A percentile compares a stretch with the other conserved stretches of the same genome.
Conservation (phyloP, 2,329 filamentous ascomycete genomes). For the Botrytis porri region DNA sequence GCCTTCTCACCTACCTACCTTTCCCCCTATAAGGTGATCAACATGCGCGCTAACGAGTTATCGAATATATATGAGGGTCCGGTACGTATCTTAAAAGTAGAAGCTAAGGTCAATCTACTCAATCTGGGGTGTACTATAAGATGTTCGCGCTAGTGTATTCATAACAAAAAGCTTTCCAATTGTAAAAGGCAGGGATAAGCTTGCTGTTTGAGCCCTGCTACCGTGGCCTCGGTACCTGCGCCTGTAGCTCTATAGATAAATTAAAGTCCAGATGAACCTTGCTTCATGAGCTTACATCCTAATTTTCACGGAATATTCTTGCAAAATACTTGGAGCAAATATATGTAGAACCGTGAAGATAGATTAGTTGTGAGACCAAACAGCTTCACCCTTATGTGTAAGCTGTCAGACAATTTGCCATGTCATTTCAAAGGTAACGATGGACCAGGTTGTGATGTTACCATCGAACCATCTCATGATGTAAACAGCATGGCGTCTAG, state of each 20-base stretch:
- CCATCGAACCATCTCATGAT: background rate
- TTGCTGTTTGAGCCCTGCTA: constrained; percentile 1
- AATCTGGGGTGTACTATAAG: background rate
- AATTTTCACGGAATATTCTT: background rate
- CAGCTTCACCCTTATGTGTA: background rate
- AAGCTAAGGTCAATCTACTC: background rate
- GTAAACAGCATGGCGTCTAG: background rate
- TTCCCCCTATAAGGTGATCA: background rate
- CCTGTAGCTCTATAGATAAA: background rate
- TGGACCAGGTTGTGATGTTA: background rate
- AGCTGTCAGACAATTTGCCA: background rate
- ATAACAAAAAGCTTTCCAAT: background rate
- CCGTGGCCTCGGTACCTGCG: no score
- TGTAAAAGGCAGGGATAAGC: background rate
- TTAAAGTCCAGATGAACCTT: background rate
- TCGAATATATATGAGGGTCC: background rate
- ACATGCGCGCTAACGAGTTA: background rate
- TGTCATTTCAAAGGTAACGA: background rate
- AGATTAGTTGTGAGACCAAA: background rate
- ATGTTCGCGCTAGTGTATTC: background rate
- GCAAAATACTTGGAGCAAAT: background rate
- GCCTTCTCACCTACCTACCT: background rate
- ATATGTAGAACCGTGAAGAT: background rate
- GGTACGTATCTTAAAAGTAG: background rate
- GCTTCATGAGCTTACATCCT: background rate